Percentiles rank a stretch among this genome's conserved stretches.
Evolutionary conservation across 2,329 filamentous ascomycete species (phyloP).

Genomic region (Graphilbum ipis-grandicollis): DNA sequence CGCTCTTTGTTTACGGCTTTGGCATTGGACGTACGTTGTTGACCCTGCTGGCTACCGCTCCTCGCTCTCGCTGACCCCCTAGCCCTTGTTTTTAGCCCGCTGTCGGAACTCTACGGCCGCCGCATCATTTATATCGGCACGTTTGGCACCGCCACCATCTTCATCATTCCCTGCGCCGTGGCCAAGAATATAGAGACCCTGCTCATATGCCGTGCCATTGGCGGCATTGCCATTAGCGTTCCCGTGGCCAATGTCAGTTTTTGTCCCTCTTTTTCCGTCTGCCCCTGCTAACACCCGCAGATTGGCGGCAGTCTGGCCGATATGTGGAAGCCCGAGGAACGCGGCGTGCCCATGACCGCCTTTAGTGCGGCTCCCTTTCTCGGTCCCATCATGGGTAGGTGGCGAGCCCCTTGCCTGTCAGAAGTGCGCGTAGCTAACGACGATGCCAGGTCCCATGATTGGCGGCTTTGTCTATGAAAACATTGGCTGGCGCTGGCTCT

Average conservation of each 20-base stretch:
- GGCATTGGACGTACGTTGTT: conserved; percentile 68
- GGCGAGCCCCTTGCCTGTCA: too few relatives aligned
- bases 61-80: too few relatives aligned
- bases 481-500: conserved; percentile 12
- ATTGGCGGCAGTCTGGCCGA: conserved; percentile 71
- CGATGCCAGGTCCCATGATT: conserved; percentile 54
- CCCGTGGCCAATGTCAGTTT: conserved; percentile 77
- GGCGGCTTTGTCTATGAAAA: conserved; percentile 39
- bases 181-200: conserved; percentile 61
- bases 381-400: conserved; percentile 51
- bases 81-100: conserved; percentile 59
- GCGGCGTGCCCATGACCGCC: conserved; percentile 73
- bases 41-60: too few relatives aligned
- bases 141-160: conserved; percentile 52
- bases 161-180: conserved; percentile 66
- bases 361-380: conserved; percentile 73
- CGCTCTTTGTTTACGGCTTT: conserved; percentile 67
- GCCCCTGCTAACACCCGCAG: too few relatives aligned
- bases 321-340: conserved; percentile 69
- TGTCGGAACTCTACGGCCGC: conserved; percentile 60
- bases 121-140: conserved; percentile 54
- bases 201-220: conserved; percentile 58
- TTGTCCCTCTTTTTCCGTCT: too few relatives aligned
- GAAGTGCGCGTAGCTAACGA: too few relatives aligned
- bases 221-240: conserved; percentile 69